Evolutionary conservation across 2,329 filamentous ascomycete species (phyloP).

Genomic region (Stachybotrys echinatus): DNA sequence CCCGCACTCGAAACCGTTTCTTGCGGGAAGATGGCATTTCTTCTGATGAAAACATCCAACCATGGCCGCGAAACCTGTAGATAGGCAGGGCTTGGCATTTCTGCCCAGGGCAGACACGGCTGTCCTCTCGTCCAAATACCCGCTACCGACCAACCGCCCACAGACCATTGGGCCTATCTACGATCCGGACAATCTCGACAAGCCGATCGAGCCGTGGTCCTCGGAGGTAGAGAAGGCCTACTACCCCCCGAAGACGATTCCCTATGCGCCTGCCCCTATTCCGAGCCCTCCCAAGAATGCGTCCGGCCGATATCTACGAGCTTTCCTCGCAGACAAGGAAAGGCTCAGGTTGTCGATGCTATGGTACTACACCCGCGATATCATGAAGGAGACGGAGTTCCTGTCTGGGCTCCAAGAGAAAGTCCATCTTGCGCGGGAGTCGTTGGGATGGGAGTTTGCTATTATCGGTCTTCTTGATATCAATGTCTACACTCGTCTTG

Average conservation of each 20-base stretch:
- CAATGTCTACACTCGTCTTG: constrained; percentile 35
- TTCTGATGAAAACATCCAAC: neutral
- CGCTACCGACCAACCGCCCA: constrained; percentile 7
- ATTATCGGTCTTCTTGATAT: constrained; percentile 37
- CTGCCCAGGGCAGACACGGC: constrained; percentile 18
- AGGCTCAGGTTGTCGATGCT: constrained; percentile 26
- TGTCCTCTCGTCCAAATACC: constrained; percentile 13
- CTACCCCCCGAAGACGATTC: constrained; percentile 6
- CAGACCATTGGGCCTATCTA: constrained; percentile 12
- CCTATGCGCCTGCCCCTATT: constrained; percentile 7
- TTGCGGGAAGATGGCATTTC: neutral
- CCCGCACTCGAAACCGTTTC: too few relatives aligned
- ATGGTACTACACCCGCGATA: constrained; percentile 37
- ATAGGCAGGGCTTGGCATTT: constrained; percentile 7
- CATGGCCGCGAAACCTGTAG: neutral
- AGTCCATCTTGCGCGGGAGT: constrained; percentile 31
- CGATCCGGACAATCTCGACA: constrained; percentile 9
- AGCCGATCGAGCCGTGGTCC: constrained; percentile 10
- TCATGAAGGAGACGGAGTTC: constrained; percentile 32
- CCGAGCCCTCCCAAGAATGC: constrained; percentile 4
- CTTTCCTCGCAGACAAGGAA: constrained; percentile 19
- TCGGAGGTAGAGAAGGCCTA: constrained; percentile 1
- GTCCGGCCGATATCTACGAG: constrained; percentile 13
- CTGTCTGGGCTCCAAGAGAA: constrained; percentile 36
- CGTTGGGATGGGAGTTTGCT: constrained; percentile 39